Base-by-base conservation (phyloP, 192 early-diverging fungal genomes). In the Linnemannia schmuckeri region DNA sequence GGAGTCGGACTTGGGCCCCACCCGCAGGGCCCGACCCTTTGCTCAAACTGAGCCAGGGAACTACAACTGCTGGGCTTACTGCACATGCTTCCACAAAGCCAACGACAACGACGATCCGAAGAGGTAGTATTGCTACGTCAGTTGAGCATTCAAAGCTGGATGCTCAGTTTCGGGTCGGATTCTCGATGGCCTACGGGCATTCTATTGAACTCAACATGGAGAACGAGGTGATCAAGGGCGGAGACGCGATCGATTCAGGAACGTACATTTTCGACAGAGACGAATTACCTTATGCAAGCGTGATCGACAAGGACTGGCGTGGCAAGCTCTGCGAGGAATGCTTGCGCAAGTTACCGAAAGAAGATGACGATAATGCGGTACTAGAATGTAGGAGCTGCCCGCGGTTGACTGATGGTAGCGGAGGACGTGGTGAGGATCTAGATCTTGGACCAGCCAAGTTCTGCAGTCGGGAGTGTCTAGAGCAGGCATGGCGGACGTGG, bases 301-400 rank as follows among this genome's bases (percentile, higher is more conserved):
- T 81, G 12, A 69, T 87, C 15, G 75, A 87, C 18, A 42, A 68
- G 12, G 75, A 74, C 13, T 87, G 85, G 85, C 57, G 72, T 7
- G 85, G 76, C 12, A 81, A 70, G 44, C 72, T 77, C 8, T 87
- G 85, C 15, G 85, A 87, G 22, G 85, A 87, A 18, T 87, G 85
- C 66, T 52, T 87, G 3, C 57, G 80, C 7, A 7, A 1, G 4
- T 49, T 87, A 12, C 76, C 79, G 7, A 22, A 7, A 24, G 41
- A 73, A 3, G 49, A 52, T 52, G 7, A 22, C 5, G 49, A 18
- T 52, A 3, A 22, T 20, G 22, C 49, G 27, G n/a, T 66, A 4
- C 30, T 66, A 3, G 61, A 66, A 13, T 66, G 61, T 15, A 2
- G 61, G n/a, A 66, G 61, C 61, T 66, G 61, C 15, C 61, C 61